These are phyloP conservation scores for Pseudocercospora crystallina DNA, from an alignment of 2,329 filamentous ascomycete species.

Conservation along the genomic window DNA sequence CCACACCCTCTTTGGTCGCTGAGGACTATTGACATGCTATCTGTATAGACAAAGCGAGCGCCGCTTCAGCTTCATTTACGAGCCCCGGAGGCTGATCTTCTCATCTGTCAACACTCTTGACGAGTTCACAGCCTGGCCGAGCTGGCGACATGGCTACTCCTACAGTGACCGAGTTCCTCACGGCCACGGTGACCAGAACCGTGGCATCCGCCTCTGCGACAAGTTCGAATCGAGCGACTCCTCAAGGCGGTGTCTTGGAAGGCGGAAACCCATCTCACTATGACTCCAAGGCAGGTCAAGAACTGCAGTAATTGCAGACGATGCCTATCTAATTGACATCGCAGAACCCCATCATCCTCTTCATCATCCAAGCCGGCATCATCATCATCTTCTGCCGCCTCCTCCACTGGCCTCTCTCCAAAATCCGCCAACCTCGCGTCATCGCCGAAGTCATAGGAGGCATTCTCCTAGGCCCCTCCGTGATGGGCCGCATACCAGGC, in stretches of 20 bases:
- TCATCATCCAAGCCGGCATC: slow-evolving; percentile 72
- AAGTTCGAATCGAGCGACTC: slow-evolving; percentile 41
- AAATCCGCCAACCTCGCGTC: slow-evolving; percentile 75
- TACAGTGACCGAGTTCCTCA: slow-evolving; percentile 23
- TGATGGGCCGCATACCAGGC: slow-evolving; percentile 80
- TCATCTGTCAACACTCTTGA: not conserved
- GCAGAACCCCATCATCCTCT: slow-evolving; percentile 68
- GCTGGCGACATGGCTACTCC: slow-evolving; percentile 20
- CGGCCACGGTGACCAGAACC: slow-evolving; percentile 19
- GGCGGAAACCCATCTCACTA: slow-evolving; percentile 68
- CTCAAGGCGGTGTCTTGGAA: slow-evolving; percentile 71
- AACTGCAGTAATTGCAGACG: too few relatives aligned
- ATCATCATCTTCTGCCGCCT: slow-evolving; percentile 74
- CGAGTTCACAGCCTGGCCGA: slow-evolving; percentile 1
- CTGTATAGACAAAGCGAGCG: not conserved
- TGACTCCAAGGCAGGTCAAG: slow-evolving; percentile 52
- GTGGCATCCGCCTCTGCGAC: slow-evolving; percentile 24
- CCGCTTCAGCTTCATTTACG: not conserved
- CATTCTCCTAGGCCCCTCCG: slow-evolving; percentile 80
- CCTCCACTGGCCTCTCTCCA: slow-evolving; percentile 73
- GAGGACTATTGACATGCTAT: not conserved
- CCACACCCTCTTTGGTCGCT: not conserved
- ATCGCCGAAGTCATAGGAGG: slow-evolving; percentile 85
- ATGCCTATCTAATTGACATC: not conserved
- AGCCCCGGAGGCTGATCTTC: too few relatives aligned